Evolutionary conservation across 2,329 filamentous ascomycete species (phyloP), one percentile per base, ranked within the genome.

Genomic region (Chalaropsis thielavioides): DNA sequence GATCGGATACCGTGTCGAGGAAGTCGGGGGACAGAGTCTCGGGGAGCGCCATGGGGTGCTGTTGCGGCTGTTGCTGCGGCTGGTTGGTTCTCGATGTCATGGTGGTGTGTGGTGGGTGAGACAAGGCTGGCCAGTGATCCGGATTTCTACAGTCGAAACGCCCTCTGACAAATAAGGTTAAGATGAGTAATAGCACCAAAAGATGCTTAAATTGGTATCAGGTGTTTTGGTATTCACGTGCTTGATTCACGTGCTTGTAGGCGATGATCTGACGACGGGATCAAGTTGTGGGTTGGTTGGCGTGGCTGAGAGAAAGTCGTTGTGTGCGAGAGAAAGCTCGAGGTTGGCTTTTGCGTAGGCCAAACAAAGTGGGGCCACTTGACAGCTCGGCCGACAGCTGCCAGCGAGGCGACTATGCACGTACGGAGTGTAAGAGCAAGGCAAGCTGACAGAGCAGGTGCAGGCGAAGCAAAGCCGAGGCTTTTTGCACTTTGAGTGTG

Each of bases 1-100:
- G 83, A 71, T 91, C 85, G 31, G 91, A 90, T 64, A 95, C 82
- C 70, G 90, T 84, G 77, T 96, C 92, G 76, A 96, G 90, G 61
- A 85, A 84, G 74, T 92, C 87, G 35, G 92, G 88, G 61, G 89
- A 83, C 68, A 94, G 87, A 65, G 87, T 84, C 2, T 82, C 76
- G 40, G 86, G 81, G 66, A 83, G 76, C 68, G 78, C 76, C 71
- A 81, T 78, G 24, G 75, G 77, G 71, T 75, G 78, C 60, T 75
- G 70, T 58, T 40, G 62, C 40, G n/a, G 54, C 3, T 58, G 54
- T 38, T 58, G 54, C 24, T 38, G 54, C 27, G 54, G 31, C 54
- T 54, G 43, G n/a, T 41, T 41, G 24, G 63, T 22, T 35, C 40
- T 59, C 11, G 63, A 46, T 15, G 62, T 27, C 64, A 61, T 59